Percentiles rank a stretch among this genome's conserved stretches.
Evolutionary conservation across 2,329 filamentous ascomycete species (phyloP).

Genomic region (Sclerotinia subarctica): DNA sequence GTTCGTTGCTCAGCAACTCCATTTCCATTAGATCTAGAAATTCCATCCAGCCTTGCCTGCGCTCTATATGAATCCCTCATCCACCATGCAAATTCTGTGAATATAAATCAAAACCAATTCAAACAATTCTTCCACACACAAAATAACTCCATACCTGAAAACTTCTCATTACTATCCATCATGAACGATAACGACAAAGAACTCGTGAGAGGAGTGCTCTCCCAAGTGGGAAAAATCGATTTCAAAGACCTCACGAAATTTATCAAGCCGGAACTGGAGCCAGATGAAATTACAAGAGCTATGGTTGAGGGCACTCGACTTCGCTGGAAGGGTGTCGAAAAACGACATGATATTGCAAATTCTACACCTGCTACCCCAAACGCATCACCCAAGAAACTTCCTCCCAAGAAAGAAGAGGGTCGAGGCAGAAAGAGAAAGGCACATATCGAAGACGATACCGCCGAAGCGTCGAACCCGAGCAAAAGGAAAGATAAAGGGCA

Average conservation of each 20-base stretch:
- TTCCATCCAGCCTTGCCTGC: background rate
- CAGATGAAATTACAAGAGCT: background rate
- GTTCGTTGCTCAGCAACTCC: no score
- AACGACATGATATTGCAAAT: background rate
- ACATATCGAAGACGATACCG: background rate
- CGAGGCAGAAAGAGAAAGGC: conserved; percentile 9
- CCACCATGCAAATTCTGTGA: background rate
- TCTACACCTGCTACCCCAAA: background rate
- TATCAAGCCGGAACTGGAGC: background rate
- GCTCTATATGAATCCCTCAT: background rate
- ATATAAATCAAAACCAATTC: background rate
- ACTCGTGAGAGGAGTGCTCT: background rate
- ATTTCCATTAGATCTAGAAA: background rate
- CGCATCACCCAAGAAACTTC: background rate
- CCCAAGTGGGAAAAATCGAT: background rate
- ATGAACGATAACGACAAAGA: conserved; percentile 15
- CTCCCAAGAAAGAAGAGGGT: background rate
- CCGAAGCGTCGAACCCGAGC: background rate
- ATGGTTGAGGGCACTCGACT: background rate
- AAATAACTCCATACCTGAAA: no score
- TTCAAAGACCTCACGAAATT: background rate
- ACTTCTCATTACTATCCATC: background rate
- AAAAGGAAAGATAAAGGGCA: conserved; percentile 6
- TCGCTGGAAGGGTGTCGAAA: background rate
- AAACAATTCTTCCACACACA: background rate